Evolutionary conservation across 2,329 filamentous ascomycete species (phyloP), one percentile per base, ranked within the genome.

Genomic region (Biscogniauxia mediterranea): DNA sequence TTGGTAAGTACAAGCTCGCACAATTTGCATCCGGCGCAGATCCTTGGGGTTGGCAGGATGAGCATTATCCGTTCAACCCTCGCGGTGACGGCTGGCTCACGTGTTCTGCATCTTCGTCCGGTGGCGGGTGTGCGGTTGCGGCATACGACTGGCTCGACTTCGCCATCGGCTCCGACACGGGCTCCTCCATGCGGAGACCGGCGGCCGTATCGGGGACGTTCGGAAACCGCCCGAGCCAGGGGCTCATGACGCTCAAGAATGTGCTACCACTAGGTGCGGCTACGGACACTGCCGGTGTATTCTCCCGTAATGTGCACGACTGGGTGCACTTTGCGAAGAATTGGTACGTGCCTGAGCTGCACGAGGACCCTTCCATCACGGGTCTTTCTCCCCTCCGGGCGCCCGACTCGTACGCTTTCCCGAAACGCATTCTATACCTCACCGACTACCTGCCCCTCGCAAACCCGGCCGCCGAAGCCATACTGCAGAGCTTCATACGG

Each of bases 61-160:
- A 63, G 53, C 66, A 70, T 3, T 68, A 68, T 52, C 75, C 75
- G 1, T 76, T 74, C 60, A 77, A 77, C 54, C 74, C 75, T 15
- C 69, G 75, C 15, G 75, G 72, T 5, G 75, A 77, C 58, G 74
- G 74, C 2, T 76, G 70, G 62, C 66, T 72, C 5, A 73, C 70
- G 2, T 72, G 69, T 50, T 71, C 70, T 3, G 72, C 68, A 1
- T 74, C 70, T 0, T 76, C 73, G 0, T 68, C 72, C 1, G 75
- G 74, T 0, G 68, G 69, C n/a, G 74, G 69, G 1, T 71, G 69
- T 49, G 66, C 72, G 0, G 65, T 78, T 0, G 76, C 74, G 8
- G 71, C 73, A 0, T 78, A 79, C 60, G 70, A 74, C 32, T 79
- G 77, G 77, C 69, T 79, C 6, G 77, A 79, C 60, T 71, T 69